Percentiles rank a stretch among this genome's conserved stretches.
These are phyloP conservation scores for Phytophthora melonis DNA, from an alignment of 352 stramenopile species.

Conservation along the genomic window DNA sequence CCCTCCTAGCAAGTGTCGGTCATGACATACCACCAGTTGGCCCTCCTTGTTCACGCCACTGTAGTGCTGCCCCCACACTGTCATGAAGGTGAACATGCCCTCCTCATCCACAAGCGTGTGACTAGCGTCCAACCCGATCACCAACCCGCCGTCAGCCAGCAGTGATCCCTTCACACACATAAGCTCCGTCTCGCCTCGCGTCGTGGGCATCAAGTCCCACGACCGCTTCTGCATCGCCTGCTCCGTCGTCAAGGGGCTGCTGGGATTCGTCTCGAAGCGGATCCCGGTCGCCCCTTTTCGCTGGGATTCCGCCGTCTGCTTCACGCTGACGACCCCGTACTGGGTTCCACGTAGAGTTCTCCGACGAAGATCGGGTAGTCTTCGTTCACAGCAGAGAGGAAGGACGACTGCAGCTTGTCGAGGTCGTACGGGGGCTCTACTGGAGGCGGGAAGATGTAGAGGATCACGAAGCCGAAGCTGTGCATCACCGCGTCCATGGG, in stretches of 20 bases:
- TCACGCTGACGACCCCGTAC: conserved; percentile 43
- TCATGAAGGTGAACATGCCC: conserved; percentile 69
- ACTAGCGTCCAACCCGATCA: conserved; percentile 50
- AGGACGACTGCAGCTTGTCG: conserved; percentile 45
- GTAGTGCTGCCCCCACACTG: conserved; percentile 67
- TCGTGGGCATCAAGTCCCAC: conserved; percentile 45
- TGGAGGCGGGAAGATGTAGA: conserved; percentile 65
- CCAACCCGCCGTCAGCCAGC: conserved; percentile 58
- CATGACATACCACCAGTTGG: conserved; percentile 45
- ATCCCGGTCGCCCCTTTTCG: conserved; percentile 35
- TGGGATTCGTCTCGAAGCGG: conserved; percentile 44
- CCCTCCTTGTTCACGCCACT: conserved; percentile 37
- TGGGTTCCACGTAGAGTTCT: conserved; percentile 36
- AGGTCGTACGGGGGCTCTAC: conserved; percentile 41
- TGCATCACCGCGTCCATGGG: conserved; percentile 64
- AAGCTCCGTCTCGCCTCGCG: conserved; percentile 28
- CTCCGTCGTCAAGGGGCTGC: conserved; percentile 40
- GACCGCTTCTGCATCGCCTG: conserved; percentile 43
- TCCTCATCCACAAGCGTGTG: conserved; percentile 65
- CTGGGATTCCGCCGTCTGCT: conserved; percentile 27
- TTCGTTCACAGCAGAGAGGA: conserved; percentile 45
- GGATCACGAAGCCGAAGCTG: conserved; percentile 50
- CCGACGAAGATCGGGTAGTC: conserved; percentile 65
- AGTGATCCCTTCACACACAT: conserved; percentile 51
- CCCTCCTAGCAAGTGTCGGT: conserved; percentile 45